phyloP scores from a whole-genome alignment of 176 grass and related monocot species.

The Ampelocalamus luodianensis region DNA sequence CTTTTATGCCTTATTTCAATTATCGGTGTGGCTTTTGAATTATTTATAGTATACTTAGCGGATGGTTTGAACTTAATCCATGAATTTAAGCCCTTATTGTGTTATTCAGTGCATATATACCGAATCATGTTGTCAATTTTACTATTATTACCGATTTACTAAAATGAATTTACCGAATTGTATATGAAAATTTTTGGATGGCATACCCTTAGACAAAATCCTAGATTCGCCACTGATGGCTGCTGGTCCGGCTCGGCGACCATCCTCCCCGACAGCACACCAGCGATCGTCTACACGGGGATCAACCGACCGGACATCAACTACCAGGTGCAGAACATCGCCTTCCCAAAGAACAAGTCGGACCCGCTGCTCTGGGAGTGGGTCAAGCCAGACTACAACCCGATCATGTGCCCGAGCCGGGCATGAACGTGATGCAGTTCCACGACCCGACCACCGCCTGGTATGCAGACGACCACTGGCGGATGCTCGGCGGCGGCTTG shows the following conservation, averaged over 20 bases:
- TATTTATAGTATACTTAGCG: no score
- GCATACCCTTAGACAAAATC: no score
- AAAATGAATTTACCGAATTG: no score
- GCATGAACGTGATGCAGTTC: slow-evolving; percentile 58
- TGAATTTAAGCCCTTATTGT: no score
- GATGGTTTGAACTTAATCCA: no score
- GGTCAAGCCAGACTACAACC: slow-evolving; percentile 60
- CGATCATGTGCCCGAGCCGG: slow-evolving; percentile 13
- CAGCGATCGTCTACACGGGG: slow-evolving; percentile 53
- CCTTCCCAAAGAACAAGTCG: slow-evolving; percentile 53
- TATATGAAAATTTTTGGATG: no score
- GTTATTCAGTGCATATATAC: no score
- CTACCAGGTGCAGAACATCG: slow-evolving; percentile 63
- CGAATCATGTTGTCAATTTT: no score
- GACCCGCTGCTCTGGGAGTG: slow-evolving; percentile 61
- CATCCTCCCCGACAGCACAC: slow-evolving; percentile 43
- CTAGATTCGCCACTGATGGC: no score
- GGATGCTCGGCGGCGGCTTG: slow-evolving; percentile 51
- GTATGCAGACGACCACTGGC: slow-evolving; percentile 52
- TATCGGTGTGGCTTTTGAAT: no score
- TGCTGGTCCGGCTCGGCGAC: slow-evolving; percentile 68
- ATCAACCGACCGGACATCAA: slow-evolving; percentile 28
- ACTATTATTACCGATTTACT: no score
- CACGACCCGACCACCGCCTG: slow-evolving; percentile 70
- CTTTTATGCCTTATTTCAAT: no score